Evolutionary conservation across 202 grass and related monocot species (phyloP).

Genomic region (Zizania palustris): DNA sequence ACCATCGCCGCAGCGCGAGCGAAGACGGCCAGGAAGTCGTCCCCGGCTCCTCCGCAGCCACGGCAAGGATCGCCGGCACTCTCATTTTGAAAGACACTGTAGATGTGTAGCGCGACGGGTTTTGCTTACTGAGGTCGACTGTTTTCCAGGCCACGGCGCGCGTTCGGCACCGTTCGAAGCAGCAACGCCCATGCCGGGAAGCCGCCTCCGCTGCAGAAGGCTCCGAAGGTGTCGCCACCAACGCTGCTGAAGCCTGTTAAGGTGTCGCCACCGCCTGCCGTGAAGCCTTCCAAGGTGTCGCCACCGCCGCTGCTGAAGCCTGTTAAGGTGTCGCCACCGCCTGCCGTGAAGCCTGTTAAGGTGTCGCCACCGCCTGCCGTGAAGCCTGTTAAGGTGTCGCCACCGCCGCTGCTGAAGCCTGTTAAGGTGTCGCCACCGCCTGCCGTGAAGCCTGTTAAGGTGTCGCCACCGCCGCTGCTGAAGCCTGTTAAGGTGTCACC

Average conservation of each 20-base stretch:
- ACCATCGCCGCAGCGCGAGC: conserved; percentile 31
- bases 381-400: not conserved
- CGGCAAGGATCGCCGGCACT: not conserved
- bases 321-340: too few relatives aligned
- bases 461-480: not conserved
- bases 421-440: conserved; percentile 14
- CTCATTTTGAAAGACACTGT: not conserved
- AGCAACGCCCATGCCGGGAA: conserved; percentile 57
- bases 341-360: not conserved
- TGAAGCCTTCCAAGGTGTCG: too few relatives aligned
- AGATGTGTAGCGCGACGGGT: not conserved
- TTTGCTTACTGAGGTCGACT: conserved; percentile 1
- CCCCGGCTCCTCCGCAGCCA: conserved; percentile 35
- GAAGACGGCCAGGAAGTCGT: conserved; percentile 52
- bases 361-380: not conserved
- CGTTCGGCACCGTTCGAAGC: conserved; percentile 61
- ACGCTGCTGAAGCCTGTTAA: conserved; percentile 26
- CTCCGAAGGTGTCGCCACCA: not conserved
- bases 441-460: too few relatives aligned
- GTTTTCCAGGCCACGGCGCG: conserved; percentile 52
- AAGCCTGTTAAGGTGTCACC: too few relatives aligned
- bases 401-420: not conserved
- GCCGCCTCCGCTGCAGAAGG: not conserved
- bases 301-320: not conserved
- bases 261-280: not conserved